Base-by-base conservation (phyloP, 441 rosid genomes). In the Bruguiera hainesii region DNA sequence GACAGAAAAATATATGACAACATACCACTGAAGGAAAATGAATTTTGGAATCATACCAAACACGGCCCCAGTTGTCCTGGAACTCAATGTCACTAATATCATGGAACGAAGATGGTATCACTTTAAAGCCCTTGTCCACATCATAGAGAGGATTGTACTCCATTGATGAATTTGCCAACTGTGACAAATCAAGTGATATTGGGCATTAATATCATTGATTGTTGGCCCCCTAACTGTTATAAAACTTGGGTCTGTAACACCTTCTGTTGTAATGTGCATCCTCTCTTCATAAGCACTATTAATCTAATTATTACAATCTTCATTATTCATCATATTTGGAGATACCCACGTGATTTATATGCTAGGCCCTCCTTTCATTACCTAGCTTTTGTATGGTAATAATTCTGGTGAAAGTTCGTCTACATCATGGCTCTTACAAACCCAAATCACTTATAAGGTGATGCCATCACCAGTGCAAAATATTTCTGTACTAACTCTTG, bases 41-140 rank as follows among this genome's bases (percentile, higher is more conserved):
- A 46, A 62, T 21, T 29, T 31, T 35, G 5, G 63, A 73, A 30
- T 23, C 55, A 37, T 83, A 93, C 98, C 98, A 89, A 60, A 93
- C 79, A 49, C 97, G 93, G 66, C 96, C 97, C 96, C 97, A 94
- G n/a, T 81, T 89, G 76, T 94, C 98, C 71, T 89, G 98, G 76
- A 94, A 94, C 79, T 94, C 98, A n/a, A 93, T 82, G 26, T 89
- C 93, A 55, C 96, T 74, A 42, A 94, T 88, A 73, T 94, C 97
- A 73, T 94, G 98, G 78, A 91, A 91, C 5, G 97, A 89, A 53
- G 98, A 91, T 60, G 93, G 89, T 91, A 91, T 80, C 77, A 81
- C 96, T 61, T 80, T 81, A 61, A 71, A 83, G 55, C 91, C 98
- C 81, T 87, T 89, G 33, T 91, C 96, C 29, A 80, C 83, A 64